Conservation (phyloP, 169 alveolate genomes). For the Plasmodium knowlesi region DNA sequence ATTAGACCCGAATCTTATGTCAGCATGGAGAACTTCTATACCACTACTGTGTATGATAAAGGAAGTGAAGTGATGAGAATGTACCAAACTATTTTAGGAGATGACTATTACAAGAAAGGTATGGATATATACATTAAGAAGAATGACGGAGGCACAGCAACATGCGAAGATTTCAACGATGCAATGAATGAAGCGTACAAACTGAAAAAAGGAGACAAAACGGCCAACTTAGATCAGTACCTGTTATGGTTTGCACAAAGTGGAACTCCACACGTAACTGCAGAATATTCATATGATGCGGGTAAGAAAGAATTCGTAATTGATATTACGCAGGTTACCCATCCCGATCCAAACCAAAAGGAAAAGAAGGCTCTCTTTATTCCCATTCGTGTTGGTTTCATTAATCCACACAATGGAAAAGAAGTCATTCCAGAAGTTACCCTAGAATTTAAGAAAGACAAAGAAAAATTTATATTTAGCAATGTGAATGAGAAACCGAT, state of each 20-base stretch:
- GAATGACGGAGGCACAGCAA: slow-evolving; percentile 93
- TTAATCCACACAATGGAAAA: slow-evolving; percentile 82
- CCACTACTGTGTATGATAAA: slow-evolving; percentile 94
- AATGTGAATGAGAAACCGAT: slow-evolving; percentile 87
- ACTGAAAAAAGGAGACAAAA: slow-evolving; percentile 82
- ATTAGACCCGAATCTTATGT: slow-evolving; percentile 93
- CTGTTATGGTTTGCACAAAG: slow-evolving; percentile 93
- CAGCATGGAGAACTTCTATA: slow-evolving; percentile 94
- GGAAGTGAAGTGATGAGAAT: slow-evolving; percentile 96
- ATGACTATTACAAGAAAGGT: slow-evolving; percentile 93
- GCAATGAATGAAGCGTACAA: slow-evolving; percentile 92
- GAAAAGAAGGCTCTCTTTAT: slow-evolving; percentile 90
- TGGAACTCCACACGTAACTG: slow-evolving; percentile 82
- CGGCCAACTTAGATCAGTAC: slow-evolving; percentile 88
- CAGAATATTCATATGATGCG: slow-evolving; percentile 40
- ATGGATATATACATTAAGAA: slow-evolving; percentile 92
- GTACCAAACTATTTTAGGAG: slow-evolving; percentile 93
- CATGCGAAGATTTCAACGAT: slow-evolving; percentile 94
- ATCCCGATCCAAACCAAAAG: slow-evolving; percentile 90
- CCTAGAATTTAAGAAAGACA: slow-evolving; percentile 84
- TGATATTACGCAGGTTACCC: slow-evolving; percentile 86
- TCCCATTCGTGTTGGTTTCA: slow-evolving; percentile 90
- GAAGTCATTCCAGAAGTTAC: slow-evolving; percentile 77
- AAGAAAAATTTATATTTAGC: slow-evolving; percentile 83
- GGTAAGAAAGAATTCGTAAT: slow-evolving; percentile 78